Conservation (phyloP, 495 filamentous ascomycete genomes). For the Penicillium daleae region DNA sequence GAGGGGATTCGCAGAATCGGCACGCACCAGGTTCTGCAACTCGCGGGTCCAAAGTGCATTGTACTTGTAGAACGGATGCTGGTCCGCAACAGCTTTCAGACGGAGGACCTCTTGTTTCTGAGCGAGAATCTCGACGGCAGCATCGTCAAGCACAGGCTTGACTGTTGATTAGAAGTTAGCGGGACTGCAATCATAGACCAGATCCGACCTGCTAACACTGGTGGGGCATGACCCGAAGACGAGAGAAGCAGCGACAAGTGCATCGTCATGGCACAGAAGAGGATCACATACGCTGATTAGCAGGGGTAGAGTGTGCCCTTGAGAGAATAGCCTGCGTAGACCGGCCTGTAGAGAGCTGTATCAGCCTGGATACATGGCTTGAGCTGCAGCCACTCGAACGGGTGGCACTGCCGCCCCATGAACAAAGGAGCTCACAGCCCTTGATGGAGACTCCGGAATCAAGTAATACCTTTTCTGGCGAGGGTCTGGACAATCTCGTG, state of each 20-base stretch:
- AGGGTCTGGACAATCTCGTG: constrained; percentile 78
- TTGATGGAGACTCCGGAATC: background rate
- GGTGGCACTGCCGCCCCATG: background rate
- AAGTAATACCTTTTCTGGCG: constrained; percentile 63
- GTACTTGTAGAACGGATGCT: constrained; percentile 95
- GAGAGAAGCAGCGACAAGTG: background rate
- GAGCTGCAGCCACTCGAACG: background rate
- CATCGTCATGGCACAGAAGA: too few species aligned
- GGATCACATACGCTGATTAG: constrained; percentile 66
- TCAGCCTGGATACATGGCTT: constrained; percentile 13
- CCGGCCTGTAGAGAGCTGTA: constrained; percentile 45
- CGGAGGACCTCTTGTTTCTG: constrained; percentile 49
- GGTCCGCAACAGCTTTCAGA: constrained; percentile 71
- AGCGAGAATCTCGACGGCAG: constrained; percentile 43
- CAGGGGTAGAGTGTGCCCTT: constrained; percentile 84
- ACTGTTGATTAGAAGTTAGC: constrained; percentile 32
- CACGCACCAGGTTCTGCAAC: constrained; percentile 74
- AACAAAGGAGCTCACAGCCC: background rate
- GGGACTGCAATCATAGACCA: background rate
- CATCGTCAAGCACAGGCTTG: constrained; percentile 49
- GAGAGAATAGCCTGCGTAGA: constrained; percentile 79
- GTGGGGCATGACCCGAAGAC: background rate
- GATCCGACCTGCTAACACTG: background rate
- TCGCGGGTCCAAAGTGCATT: constrained; percentile 83
- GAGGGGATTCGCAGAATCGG: too few species aligned